phyloP scores from a whole-genome alignment of 768 basidiomycete species.

The Rhodotorula graminis region DNA sequence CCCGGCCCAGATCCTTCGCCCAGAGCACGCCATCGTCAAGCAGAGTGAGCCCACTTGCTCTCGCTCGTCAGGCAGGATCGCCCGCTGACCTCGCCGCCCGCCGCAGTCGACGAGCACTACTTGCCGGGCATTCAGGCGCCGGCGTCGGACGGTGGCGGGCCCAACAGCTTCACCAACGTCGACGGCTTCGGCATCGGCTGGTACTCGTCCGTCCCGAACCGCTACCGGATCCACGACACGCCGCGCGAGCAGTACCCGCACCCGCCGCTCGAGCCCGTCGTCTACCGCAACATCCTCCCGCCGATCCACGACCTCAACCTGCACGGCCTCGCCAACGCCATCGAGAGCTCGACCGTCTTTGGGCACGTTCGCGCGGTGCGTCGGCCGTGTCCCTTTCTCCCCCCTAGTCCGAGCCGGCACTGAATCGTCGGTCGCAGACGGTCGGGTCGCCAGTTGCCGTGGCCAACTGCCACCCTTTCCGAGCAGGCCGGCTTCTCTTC shows the following conservation, averaged over 20 bases:
- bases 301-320: background rate
- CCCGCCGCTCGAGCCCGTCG: background rate
- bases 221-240: background rate
- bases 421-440: background rate
- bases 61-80: background rate
- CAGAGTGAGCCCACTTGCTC: background rate
- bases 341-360: background rate
- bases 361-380: constrained; percentile 8
- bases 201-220: background rate
- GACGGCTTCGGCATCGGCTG: constrained; percentile 11
- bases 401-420: background rate
- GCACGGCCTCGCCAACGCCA: background rate
- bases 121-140: background rate
- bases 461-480: constrained; percentile 1
- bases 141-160: background rate
- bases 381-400: background rate
- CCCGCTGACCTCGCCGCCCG: background rate
- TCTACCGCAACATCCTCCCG: background rate
- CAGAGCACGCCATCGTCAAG: constrained; percentile 7
- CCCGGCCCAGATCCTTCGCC: background rate
- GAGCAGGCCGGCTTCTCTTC: background rate
- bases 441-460: background rate
- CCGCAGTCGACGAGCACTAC: constrained; percentile 3
- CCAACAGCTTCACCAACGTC: constrained; percentile 1
- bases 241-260: background rate